phyloP scores from a whole-genome alignment of 2,329 filamentous ascomycete genomes.

The Penicillium paneum region DNA sequence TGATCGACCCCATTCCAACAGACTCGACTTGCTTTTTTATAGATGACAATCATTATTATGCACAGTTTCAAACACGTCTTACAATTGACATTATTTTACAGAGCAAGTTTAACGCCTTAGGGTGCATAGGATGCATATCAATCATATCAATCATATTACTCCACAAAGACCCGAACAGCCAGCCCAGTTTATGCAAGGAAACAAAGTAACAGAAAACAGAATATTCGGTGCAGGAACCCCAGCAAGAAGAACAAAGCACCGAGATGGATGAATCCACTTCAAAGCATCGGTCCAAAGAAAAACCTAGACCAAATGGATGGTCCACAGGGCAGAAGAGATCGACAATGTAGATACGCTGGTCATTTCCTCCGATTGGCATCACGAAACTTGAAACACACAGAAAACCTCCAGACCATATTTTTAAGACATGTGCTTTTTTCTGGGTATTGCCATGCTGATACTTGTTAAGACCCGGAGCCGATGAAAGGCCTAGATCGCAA shows the following conservation, averaged over 20 bases:
- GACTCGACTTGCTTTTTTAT: neutral
- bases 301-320: neutral
- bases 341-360: constrained; percentile 3
- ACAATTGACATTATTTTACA: neutral
- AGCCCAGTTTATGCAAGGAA: constrained; percentile 18
- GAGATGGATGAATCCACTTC: constrained; percentile 6
- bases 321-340: neutral
- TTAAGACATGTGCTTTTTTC: constrained; percentile 21
- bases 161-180: constrained; percentile 11
- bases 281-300: neutral
- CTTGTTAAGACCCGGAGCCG: constrained; percentile 26
- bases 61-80: neutral
- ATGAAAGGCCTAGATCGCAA: constrained; percentile 8
- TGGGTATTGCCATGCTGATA: constrained; percentile 28
- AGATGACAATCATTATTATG: neutral
- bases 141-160: constrained; percentile 18
- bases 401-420: constrained; percentile 19
- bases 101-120: neutral
- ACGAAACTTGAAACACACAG: neutral
- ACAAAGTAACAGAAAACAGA: neutral
- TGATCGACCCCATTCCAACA: neutral
- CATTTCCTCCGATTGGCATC: neutral
- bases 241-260: constrained; percentile 4
- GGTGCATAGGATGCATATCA: constrained; percentile 16
- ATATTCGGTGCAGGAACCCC: constrained; percentile 7